Percentiles rank a stretch among this genome's conserved stretches.
These are phyloP conservation scores for Morella rubra DNA, from an alignment of 306 rosid genomes.

Conservation along the genomic window DNA sequence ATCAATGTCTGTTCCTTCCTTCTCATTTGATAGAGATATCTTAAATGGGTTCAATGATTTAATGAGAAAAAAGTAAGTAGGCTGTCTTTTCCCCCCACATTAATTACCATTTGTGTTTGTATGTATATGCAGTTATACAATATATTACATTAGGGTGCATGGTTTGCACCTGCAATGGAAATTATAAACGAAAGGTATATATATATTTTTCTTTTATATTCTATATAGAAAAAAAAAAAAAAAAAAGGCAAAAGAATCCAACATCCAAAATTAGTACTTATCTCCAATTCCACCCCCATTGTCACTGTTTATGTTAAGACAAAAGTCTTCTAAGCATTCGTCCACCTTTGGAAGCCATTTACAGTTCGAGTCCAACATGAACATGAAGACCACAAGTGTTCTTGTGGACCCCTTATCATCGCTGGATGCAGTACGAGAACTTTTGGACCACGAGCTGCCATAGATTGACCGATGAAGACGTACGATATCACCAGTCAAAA, in stretches of 20 bases:
- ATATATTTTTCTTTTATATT: too few relatives aligned
- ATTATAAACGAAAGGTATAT: not conserved
- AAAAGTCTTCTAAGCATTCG: too few relatives aligned
- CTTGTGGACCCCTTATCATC: not conserved
- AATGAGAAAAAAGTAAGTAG: not conserved
- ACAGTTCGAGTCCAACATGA: too few relatives aligned
- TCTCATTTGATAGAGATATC: slow-evolving; percentile 11
- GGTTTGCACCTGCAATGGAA: not conserved
- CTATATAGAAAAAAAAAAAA: too few relatives aligned
- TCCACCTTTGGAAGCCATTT: too few relatives aligned
- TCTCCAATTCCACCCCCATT: too few relatives aligned
- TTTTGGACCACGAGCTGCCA: slow-evolving; percentile 9
- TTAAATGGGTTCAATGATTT: not conserved
- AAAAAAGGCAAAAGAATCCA: too few relatives aligned
- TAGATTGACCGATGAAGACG: slow-evolving; percentile 16
- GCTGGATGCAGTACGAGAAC: not conserved
- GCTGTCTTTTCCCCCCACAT: not conserved
- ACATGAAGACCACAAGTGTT: not conserved
- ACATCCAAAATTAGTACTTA: too few relatives aligned
- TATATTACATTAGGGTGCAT: not conserved
- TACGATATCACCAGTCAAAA: slow-evolving; percentile 24
- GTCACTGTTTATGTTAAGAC: too few relatives aligned
- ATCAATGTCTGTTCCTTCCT: slow-evolving; percentile 31
- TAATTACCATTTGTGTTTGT: slow-evolving; percentile 5
- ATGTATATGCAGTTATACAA: too few relatives aligned